Base-by-base conservation (phyloP, 306 rosid genomes). In the Cicer yamashitae region DNA sequence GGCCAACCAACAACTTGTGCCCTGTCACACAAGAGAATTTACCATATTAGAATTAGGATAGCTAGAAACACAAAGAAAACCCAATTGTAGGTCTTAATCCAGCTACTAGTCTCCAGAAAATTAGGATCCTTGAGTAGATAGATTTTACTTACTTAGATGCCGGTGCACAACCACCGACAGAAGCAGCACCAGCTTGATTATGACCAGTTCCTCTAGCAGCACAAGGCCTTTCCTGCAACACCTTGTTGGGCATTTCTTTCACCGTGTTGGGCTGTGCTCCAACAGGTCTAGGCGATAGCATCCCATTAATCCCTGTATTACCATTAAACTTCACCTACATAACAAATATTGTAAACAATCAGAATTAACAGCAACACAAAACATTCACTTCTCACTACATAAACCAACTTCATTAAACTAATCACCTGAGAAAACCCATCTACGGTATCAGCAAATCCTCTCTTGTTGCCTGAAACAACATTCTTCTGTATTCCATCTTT, bases 1-100 rank as follows among this genome's bases (percentile, higher is more conserved):
- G 99, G 97, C 99, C 99, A 94, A 74, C 99, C 97, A 74, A 94
- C 96, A 82, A 94, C 99, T 79, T 92, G 99, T 50, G 97, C 89
- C 89, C 99, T 94, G 91, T 52, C 73, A 71, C 9, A 17, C 40
- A 82, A 14, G 67, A 61, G 41, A 74, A 71, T 44, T 62, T 13
- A 47, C 39, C 3, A 34, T 3, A 80, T 46, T 10, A 76, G 60
- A 7, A 60, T 61, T 37, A 61, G 73, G 58, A 71, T 7, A 79
- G 14, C n/a, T 2, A 63, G 5, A 51, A 70, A 39, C 4, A 70
- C 39, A 10, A 1, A 13, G 4, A 62, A 73, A 48, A 50, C 4
- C 48, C 6, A 6, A 18, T 30, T n/a, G 0, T 37, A 58, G 41
- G 51, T 56, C n/a, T 45, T 53, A 13, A 0, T 59, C 41, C 47